Base-by-base conservation (phyloP, 2,329 filamentous ascomycete species). In the Ophiocordyceps australis region DNA sequence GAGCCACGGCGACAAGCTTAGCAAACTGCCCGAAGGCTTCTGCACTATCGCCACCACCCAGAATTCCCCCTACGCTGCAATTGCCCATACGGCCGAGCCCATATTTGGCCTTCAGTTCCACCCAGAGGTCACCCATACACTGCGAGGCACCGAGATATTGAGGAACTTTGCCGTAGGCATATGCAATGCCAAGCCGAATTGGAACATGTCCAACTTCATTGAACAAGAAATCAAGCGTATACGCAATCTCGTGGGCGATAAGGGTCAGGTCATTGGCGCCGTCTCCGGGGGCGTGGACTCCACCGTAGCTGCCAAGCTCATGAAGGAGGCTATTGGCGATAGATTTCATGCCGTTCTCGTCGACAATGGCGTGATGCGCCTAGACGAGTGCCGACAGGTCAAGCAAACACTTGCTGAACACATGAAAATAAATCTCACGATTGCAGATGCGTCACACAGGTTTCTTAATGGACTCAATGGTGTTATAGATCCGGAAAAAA, bases 1-100 rank as follows among this genome's bases (percentile, higher is more conserved):
- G 85, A 78, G 69, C 37, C 86, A 95, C 47, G 74, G 73, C 30
- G 83, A 94, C 54, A 92, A 92, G 60, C 65, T 95, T 9, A 64
- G 63, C 20, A 56, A 64, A 28, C 59, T 93, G 20, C 85, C 85
- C 7, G 57, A 74, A 19, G 66, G 62, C 21, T 93, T 92, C 46
- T 54, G 66, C 31, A 71, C 63, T 11, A 69, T 93, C 38, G 83
- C 78, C 26, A 74, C 62, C 5, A 86, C 82, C 3, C 45, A 58
- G 26, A 91, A 89, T 54, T 72, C 78, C 1, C 68, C 74, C 14
- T 92, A 67, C 38, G 85, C 85, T 9, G 81, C 70, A 30, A 91
- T 86, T 38, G 77, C 74, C 12, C 76, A 83, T 45, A 44, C 68
- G 45, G 51, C 53, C 7, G 70, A 75, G 55, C 71, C 73, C 15